Conservation (phyloP, 768 basidiomycete species). For the Lactifluus rugatus region DNA sequence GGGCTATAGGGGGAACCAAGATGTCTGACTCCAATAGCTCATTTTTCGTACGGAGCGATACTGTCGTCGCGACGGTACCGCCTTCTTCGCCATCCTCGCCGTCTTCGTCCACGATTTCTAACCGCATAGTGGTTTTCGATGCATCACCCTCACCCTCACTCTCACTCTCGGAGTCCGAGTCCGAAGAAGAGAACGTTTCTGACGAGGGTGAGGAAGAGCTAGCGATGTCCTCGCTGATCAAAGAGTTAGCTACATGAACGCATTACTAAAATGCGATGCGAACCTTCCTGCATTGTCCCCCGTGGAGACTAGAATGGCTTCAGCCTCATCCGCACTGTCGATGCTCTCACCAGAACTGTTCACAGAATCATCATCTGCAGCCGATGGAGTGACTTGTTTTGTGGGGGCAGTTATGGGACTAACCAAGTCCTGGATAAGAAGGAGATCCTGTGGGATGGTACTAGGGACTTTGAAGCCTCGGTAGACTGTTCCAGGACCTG, state of each 20-base stretch:
- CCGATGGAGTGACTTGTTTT: not conserved
- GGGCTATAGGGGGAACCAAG: slow-evolving; percentile 49
- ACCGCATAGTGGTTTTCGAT: not conserved
- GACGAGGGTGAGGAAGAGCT: slow-evolving; percentile 35
- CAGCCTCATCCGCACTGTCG: slow-evolving; percentile 66
- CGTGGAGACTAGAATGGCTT: slow-evolving; percentile 42
- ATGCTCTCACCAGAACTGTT: slow-evolving; percentile 39
- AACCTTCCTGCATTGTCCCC: not conserved
- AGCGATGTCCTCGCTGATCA: not conserved
- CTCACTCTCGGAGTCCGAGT: slow-evolving; percentile 28
- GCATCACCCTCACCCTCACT: not conserved
- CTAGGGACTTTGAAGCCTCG: slow-evolving; percentile 48
- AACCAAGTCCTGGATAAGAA: slow-evolving; percentile 61
- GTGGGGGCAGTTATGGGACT: slow-evolving; percentile 26
- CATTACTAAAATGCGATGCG: not conserved
- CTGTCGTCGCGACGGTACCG: slow-evolving; percentile 37
- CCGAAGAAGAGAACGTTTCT: slow-evolving; percentile 27
- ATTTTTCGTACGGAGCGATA: slow-evolving; percentile 54
- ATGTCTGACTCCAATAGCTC: slow-evolving; percentile 54
- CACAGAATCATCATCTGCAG: slow-evolving; percentile 36
- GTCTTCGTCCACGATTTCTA: slow-evolving; percentile 6
- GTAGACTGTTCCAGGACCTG: not conserved
- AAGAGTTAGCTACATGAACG: not conserved
- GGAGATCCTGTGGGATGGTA: slow-evolving; percentile 60
- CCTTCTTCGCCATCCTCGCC: slow-evolving; percentile 44